Conservation (phyloP, 768 basidiomycete genomes). For the Mycena leptocephala region DNA sequence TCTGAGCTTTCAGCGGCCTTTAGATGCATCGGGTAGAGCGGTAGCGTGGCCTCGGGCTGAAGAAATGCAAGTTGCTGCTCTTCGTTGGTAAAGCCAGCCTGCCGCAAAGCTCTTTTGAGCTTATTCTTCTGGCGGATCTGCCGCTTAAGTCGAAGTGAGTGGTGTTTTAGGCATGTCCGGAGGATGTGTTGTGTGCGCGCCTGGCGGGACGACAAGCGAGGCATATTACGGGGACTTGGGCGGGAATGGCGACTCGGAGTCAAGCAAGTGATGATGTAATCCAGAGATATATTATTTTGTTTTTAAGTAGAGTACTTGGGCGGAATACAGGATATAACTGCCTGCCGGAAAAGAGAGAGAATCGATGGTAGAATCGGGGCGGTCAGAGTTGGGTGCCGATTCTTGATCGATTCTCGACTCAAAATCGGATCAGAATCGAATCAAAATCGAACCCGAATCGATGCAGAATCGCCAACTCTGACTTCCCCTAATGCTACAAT, state of each 20-base stretch:
- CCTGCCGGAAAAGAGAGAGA: neutral
- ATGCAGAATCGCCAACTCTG: too few relatives aligned
- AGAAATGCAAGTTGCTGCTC: constrained; percentile 5
- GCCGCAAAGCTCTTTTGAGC: neutral
- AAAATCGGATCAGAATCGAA: too few relatives aligned
- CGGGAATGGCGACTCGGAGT: neutral
- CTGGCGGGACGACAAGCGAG: constrained; percentile 19
- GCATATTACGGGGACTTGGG: neutral
- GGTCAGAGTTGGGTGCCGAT: too few relatives aligned
- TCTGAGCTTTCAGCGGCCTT: neutral
- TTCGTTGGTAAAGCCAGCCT: neutral
- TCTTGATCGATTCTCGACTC: too few relatives aligned
- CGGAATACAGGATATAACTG: too few relatives aligned
- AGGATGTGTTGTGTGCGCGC: neutral
- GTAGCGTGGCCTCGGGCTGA: neutral
- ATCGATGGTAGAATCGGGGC: too few relatives aligned
- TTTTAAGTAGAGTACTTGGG: neutral
- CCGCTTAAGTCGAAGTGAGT: neutral
- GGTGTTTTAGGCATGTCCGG: neutral
- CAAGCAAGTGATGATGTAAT: neutral
- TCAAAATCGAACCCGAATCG: too few relatives aligned
- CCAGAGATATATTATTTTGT: neutral
- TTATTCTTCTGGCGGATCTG: constrained; percentile 3
- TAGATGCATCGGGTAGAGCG: neutral
- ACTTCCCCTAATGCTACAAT: too few relatives aligned